Conservation (phyloP, 176 grass and related monocot species). For the Guadua angustifolia region DNA sequence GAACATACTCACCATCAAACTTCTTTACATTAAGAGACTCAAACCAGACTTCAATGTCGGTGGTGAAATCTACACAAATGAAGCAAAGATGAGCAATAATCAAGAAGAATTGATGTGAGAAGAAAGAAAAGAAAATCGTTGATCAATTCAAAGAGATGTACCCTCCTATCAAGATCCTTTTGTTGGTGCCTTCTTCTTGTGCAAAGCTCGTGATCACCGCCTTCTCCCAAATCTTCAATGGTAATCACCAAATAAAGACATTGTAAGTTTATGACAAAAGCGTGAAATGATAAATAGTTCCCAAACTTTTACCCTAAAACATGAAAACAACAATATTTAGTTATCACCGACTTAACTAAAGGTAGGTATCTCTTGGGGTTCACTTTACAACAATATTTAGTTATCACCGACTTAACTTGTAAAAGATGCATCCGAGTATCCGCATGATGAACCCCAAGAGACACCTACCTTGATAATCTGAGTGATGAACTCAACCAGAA, state of each 20-base stretch:
- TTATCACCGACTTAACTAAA: too few relatives aligned
- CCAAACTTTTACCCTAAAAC: background rate
- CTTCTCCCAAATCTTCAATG: slow-evolving; percentile 53
- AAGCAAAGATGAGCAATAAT: slow-evolving; percentile 33
- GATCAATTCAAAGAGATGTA: slow-evolving; percentile 36
- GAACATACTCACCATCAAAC: slow-evolving; percentile 71
- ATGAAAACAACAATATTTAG: background rate
- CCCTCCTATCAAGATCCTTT: slow-evolving; percentile 81
- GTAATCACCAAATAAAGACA: slow-evolving; percentile 15
- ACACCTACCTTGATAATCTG: too few relatives aligned
- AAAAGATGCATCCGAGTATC: too few relatives aligned
- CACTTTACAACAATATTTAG: too few relatives aligned
- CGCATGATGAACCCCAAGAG: too few relatives aligned
- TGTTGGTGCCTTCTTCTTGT: slow-evolving; percentile 57
- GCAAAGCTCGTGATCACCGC: slow-evolving; percentile 34
- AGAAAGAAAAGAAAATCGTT: slow-evolving; percentile 22
- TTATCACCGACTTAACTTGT: too few relatives aligned
- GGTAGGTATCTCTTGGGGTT: too few relatives aligned
- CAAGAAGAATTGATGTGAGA: slow-evolving; percentile 36
- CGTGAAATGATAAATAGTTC: background rate
- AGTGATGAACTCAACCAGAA: too few relatives aligned
- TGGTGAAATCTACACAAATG: slow-evolving; percentile 69
- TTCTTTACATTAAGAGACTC: slow-evolving; percentile 96
- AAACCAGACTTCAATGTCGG: slow-evolving; percentile 90
- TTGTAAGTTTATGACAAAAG: slow-evolving; percentile 6